Base-by-base conservation (phyloP, 805 yeast species). In the Ogataea ganodermae region DNA sequence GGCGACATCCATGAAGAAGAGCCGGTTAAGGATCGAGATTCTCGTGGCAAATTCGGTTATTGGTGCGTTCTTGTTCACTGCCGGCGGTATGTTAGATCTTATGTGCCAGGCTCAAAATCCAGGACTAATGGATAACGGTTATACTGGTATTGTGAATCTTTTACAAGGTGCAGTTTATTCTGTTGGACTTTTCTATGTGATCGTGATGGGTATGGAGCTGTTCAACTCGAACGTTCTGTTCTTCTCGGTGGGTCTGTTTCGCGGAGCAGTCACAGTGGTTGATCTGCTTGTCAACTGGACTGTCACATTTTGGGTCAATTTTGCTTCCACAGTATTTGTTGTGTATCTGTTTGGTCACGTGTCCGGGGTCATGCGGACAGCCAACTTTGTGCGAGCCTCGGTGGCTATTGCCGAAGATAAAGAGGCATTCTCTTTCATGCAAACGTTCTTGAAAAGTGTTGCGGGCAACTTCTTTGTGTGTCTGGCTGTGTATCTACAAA, bases 1-100 rank as follows among this genome's bases (percentile, higher is more conserved):
- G 16, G 95, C 95, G 7, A 87, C 94, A 0, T 74, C 89, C 2
- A 86, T 86, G 94, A 87, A 87, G 65, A 87, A 87, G 59, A 78
- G 91, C 3, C 73, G 95, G 63, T 73, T 85, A 23, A 74, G 80
- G 52, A 55, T 81, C 4, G 84, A 82, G 48, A 74, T 83, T 1
- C 61, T 87, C n/a, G 53, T 80, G 0, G 58, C 86, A 17, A 85
- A 85, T 60, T 80, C 90, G 0, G 62, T 86, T 4, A 68, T 84
- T 50, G 95, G 90, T 3, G 94, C 89, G 0, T 53, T 84, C 1
- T 62, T 87, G 3, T 86, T 87, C 63, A 67, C 84, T 32, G 68
- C 83, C 2, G 94, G 94, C 9, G 88, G 91, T 0, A 83, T 86
- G 87, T 70, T 87, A 13, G 79, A 76, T 54, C 70, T 83, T 2